Percentiles rank a stretch among this genome's conserved stretches.
These are phyloP conservation scores for Eudorina sp. DNA, from an alignment of 139 green algal species.

Conservation along the genomic window DNA sequence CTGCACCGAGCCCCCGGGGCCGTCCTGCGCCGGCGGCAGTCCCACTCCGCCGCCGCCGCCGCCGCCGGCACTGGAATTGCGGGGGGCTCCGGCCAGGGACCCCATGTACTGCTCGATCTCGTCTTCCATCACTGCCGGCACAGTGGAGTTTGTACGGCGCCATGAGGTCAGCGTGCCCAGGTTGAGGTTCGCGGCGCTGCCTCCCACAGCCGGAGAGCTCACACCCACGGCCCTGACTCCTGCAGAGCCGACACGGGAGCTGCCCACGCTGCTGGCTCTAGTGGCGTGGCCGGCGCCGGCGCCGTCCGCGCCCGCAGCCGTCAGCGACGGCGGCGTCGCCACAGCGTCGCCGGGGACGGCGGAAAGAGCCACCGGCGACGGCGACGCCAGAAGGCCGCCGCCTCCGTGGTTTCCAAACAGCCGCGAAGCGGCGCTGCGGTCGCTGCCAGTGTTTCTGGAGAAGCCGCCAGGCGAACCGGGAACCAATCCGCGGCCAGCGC, in stretches of 20 bases:
- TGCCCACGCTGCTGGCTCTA: neutral
- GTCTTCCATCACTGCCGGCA: neutral
- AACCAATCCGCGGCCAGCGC: neutral
- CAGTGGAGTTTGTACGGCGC: neutral
- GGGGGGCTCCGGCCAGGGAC: neutral
- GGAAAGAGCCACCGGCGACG: neutral
- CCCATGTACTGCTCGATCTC: conserved; percentile 1
- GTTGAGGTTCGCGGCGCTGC: neutral
- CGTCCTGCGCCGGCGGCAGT: neutral
- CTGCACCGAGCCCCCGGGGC: neutral
- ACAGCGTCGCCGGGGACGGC: neutral
- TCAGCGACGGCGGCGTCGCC: neutral
- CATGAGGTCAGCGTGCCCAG: neutral
- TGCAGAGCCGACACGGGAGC: neutral
- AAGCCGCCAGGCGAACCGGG: neutral
- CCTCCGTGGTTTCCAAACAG: neutral
- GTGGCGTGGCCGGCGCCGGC: neutral
- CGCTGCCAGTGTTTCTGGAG: neutral
- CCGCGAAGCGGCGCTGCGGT: neutral
- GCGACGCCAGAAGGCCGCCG: neutral
- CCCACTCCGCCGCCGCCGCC: neutral
- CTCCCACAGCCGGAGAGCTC: neutral
- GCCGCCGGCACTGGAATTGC: neutral
- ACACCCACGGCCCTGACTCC: neutral
- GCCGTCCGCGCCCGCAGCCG: neutral